Evolutionary conservation across 1,139 yeast genomes (phyloP), one percentile per base, ranked within the genome.

Genomic region (Geotrichum citri-aurantii): DNA sequence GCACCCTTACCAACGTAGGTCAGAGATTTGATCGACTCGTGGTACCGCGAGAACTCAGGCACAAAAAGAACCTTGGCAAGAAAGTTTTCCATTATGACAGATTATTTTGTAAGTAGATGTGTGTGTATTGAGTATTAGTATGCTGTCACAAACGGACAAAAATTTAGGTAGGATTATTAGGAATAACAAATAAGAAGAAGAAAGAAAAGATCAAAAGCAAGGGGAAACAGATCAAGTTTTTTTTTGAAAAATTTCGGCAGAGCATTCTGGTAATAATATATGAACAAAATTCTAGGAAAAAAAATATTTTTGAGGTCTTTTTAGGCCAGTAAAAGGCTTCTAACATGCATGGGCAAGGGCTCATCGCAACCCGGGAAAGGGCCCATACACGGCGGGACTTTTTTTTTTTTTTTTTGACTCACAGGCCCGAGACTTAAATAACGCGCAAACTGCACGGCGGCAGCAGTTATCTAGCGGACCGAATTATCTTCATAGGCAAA

Each of bases 1-100:
- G 63, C 64, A 11, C 66, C 66, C 8, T 66, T 65, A 19, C 63
- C 63, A 4, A 61, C 53, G 53, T 58, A 67, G 14, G 68, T 66
- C 55, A 67, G 62, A 14, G 66, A 64, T 57, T 66, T 65, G 50
- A 66, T 63, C 5, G 65, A 37, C 31, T 61, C 56, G 37, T 54
- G 54, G 26, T 59, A 58, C 17, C 55, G 58, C 27, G 56, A 56
- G 54, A 56, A 48, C 31, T 57, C 58, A 14, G 61, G 61, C 31
- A 59, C 59, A 33, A 59, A 54, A 4, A 59, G 58, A 23, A 55
- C 40, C 27, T 57, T 59, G 27, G 59, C 59, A 19, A 59, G 55
- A 11, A 59, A 37, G 24, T 56, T 37, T 37, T 37, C 42, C 42
- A 37, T 37, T 5, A 37, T 37, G 42, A n/a, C 42, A 17, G 14